phyloP scores from a whole-genome alignment of 768 basidiomycete species.

The Botryobasidium botryosum region DNA sequence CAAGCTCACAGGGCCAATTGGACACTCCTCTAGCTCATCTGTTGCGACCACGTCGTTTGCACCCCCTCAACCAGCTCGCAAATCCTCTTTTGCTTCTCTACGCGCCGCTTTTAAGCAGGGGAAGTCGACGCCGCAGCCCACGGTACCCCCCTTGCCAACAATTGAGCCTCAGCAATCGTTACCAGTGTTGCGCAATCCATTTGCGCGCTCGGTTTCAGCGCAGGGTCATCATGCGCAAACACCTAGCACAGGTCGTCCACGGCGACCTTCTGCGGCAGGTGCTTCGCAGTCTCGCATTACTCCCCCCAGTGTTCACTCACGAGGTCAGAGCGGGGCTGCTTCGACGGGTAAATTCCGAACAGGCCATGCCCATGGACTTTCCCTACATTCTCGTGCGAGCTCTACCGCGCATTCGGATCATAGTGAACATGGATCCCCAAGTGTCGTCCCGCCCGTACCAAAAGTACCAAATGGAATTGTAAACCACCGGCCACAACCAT shows the following conservation, averaged over 20 bases:
- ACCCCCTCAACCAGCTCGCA: conserved; percentile 54
- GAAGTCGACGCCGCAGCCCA: conserved; percentile 29
- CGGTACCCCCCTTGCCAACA: conserved; percentile 50
- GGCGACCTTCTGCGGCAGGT: conserved; percentile 1
- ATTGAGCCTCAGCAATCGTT: conserved; percentile 54
- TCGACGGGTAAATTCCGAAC: background rate
- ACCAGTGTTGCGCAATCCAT: conserved; percentile 53
- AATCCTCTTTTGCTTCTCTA: conserved; percentile 71
- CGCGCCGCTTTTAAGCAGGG: conserved; percentile 71
- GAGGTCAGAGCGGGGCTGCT: background rate
- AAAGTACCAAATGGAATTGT: conserved; percentile 33
- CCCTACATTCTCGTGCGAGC: background rate
- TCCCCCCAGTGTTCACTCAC: background rate
- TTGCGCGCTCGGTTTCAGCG: conserved; percentile 67
- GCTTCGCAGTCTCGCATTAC: background rate
- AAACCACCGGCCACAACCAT: background rate
- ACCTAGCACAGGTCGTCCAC: background rate
- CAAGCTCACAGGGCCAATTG: conserved; percentile 13
- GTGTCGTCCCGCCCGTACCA: conserved; percentile 44
- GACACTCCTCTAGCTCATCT: background rate
- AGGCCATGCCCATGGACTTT: background rate
- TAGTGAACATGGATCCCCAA: background rate
- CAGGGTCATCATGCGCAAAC: conserved; percentile 26
- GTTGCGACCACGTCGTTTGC: conserved; percentile 4
- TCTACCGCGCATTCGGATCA: background rate